A percentile compares a stretch with the other conserved stretches of the same genome.
phyloP scores from a whole-genome alignment of 176 grass and related monocot genomes.

The Aegilops bicornis region DNA sequence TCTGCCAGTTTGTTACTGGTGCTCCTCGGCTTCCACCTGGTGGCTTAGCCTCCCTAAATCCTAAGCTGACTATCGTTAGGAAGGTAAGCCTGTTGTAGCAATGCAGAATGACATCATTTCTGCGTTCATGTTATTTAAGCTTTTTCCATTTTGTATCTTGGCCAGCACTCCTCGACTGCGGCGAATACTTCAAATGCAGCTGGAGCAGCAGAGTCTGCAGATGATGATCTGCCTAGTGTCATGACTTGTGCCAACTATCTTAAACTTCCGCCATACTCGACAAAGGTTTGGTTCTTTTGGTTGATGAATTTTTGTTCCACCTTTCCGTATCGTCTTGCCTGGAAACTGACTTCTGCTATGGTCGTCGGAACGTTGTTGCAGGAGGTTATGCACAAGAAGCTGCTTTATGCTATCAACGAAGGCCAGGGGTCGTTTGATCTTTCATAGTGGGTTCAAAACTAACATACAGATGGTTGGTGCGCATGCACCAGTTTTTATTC shows the following conservation, averaged over 20 bases:
- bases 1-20: constrained; percentile 92
- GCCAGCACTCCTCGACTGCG: constrained; percentile 57
- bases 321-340: neutral
- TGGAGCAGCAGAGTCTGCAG: constrained; percentile 55
- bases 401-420: constrained; percentile 89
- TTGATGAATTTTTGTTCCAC: neutral
- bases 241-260: constrained; percentile 98
- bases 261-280: constrained; percentile 90
- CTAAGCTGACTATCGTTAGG: constrained; percentile 85
- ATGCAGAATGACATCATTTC: neutral
- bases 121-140: neutral
- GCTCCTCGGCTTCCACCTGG: constrained; percentile 90
- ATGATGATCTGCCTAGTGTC: constrained; percentile 90
- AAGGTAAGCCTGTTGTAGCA: constrained; percentile 50
- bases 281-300: constrained; percentile 55
- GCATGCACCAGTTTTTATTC: neutral
- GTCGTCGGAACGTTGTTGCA: constrained; percentile 35
- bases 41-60: constrained; percentile 77
- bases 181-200: constrained; percentile 48
- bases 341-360: constrained; percentile 1
- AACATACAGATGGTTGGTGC: constrained; percentile 38
- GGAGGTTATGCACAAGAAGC: constrained; percentile 81
- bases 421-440: constrained; percentile 97
- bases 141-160: constrained; percentile 11
- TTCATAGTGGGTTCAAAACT: constrained; percentile 51